Evolutionary conservation across 78 protist genomes (phyloP).

Genomic region (Dictyostelium purpureum): DNA sequence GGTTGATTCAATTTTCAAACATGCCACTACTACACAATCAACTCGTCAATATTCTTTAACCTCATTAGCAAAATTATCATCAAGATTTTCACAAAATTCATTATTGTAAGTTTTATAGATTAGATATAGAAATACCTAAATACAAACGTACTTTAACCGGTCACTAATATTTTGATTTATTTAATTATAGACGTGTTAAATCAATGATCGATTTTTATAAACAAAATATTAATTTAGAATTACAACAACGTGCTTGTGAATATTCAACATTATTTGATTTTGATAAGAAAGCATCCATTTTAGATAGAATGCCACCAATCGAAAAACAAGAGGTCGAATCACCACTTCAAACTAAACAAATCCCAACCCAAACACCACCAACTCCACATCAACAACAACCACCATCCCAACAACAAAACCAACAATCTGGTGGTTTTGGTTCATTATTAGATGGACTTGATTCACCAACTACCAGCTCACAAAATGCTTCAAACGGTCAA

Average conservation of each 20-base stretch:
- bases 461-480: constrained; percentile 7
- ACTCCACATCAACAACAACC: constrained; percentile 18
- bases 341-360: neutral
- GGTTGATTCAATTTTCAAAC: constrained; percentile 48
- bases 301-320: constrained; percentile 53
- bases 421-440: constrained; percentile 1
- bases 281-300: constrained; percentile 18
- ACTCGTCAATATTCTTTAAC: constrained; percentile 87
- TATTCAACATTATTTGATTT: constrained; percentile 82
- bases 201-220: constrained; percentile 37
- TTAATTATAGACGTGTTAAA: neutral
- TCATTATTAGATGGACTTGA: constrained; percentile 33
- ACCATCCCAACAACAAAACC: neutral
- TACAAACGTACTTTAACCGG: neutral
- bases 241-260: constrained; percentile 96
- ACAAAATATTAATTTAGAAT: constrained; percentile 81
- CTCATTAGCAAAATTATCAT: constrained; percentile 87
- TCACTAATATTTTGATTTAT: neutral
- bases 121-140: neutral
- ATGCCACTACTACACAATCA: constrained; percentile 38
- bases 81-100: constrained; percentile 65
- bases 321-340: constrained; percentile 61
- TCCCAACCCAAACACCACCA: constrained; percentile 43
- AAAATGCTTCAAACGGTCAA: neutral
- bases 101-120: neutral